A percentile compares a stretch with the other conserved stretches of the same genome.
Conservation (phyloP, 192 early-diverging fungal genomes). For the Fimicolochytrium jonesii region DNA sequence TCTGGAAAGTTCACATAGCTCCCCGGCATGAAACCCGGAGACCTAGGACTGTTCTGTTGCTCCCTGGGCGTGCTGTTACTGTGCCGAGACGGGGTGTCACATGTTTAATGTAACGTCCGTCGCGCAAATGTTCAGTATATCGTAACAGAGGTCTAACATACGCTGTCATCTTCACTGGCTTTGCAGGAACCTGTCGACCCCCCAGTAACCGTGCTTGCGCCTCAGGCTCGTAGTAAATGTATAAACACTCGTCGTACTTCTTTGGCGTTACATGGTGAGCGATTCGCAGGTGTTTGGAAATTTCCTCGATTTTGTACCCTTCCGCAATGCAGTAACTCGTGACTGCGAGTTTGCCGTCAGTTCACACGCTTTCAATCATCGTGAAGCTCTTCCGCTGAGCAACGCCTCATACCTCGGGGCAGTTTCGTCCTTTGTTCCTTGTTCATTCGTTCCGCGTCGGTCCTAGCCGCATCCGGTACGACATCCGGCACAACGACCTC, state of each 20-base stretch:
- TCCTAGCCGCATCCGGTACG: conserved; percentile 12
- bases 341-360: no score
- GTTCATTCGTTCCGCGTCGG: conserved; percentile 53
- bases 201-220: background rate
- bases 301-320: conserved; percentile 31
- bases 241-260: conserved; percentile 49
- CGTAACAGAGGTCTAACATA: no score
- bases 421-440: conserved; percentile 59
- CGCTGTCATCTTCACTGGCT: conserved; percentile 9
- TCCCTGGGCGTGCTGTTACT: no score
- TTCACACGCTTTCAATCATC: no score
- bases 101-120: no score
- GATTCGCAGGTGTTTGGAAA: conserved; percentile 22
- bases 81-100: no score
- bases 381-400: background rate
- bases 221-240: conserved; percentile 38
- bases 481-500: conserved; percentile 18
- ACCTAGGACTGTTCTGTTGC: background rate
- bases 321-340: conserved; percentile 46
- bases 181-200: background rate
- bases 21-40: conserved; percentile 13
- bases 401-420: background rate
- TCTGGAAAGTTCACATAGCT: conserved; percentile 27
- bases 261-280: conserved; percentile 29
- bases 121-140: no score